Base-by-base conservation (phyloP, 148 eudicot species). In the Rhododendron griersonianum region DNA sequence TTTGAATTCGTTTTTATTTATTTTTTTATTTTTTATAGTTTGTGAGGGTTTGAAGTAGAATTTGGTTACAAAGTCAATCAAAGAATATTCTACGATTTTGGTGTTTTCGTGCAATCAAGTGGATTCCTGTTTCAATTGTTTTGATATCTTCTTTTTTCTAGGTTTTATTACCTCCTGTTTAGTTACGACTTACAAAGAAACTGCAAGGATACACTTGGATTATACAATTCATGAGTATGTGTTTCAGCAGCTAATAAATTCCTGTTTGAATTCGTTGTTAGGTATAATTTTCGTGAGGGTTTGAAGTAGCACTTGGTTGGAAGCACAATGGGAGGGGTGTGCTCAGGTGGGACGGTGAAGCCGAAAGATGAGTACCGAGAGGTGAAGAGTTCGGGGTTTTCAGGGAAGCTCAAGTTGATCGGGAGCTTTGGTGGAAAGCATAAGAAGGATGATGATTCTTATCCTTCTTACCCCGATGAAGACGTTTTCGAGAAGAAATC, bases 301-400 rank as follows among this genome's bases (percentile, higher is more conserved):
- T 87, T 59, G 86, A 83, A 78, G 55, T 48, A 23, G 16, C 48
- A 35, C 50, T 83, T 14, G 76, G 47, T 50, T 83, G 21, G 55
- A 51, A 86, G 48, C 15, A 82, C 13, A 91, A 93, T 93, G 95
- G 95, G 95, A 86, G 95, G 92, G 14, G 90, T 90, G 80, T 93
- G 95, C 48, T 76, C 93, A 0, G 88, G 89, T 3, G 92, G 88
- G 79, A 86, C 86, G 13, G 69, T 83, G 33, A 88, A 84, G 89
- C 69, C 74, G 7, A 85, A 71, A 21, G 4, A 85, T 15, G 87
- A 78, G 8, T 23, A n/a, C n/a, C 83, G 67, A 9, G 87, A 85
- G 65, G 61, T 83, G 57, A 84, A 84, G 50, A 84, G 37, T 75
- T 81, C 87, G 7, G 88, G 89, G 44, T 91, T 88, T 85, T 92